Base-by-base conservation (phyloP, 2,329 filamentous ascomycete genomes). In the Colletotrichum sp. region DNA sequence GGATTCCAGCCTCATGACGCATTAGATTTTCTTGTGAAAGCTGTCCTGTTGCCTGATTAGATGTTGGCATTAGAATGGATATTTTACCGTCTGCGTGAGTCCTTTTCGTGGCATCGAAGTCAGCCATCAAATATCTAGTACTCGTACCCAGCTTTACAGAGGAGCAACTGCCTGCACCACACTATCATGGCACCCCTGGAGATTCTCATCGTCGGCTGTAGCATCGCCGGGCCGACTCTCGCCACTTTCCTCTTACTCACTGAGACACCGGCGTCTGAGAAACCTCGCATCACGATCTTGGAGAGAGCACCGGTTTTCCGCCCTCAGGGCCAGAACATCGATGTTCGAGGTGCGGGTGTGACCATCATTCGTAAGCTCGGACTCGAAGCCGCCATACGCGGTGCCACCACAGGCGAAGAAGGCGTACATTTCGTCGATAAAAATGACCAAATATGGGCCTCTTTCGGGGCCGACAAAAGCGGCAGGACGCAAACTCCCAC, bases 391-490 rank as follows among this genome's bases (percentile, higher is more conserved):
- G 82, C 83, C 0, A 84, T 86, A 21, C 81, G 81, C 24, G 80
- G 82, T 55, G 48, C 70, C n/a, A 72, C 70, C 9, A 68, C 70
- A 14, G 79, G 86, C 18, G 89, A 93, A 83, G 69, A 82, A 61
- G 91, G 91, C 6, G 36, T 90, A 2, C 79, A 84, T 48, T 77
- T 90, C 18, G 84, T 91, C 21, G 84, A 91, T 79, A 74, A 80
- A 0, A 86, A 87, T 69, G 80, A 79, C 1, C 68, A 78, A 5
- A 80, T 81, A 1, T 80, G 78, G 59, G 90, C 86, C 32, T 82
- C 80, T 8, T 83, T 89, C 60, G 79, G 79, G 18, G 82, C 82
- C 43, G 85, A 86, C 77, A 81, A 86, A 0, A 87, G 86, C 6
- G 82, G 85, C 68, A 85, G 86, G 0, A 78, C 77, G 36, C 87